A percentile compares a stretch with the other conserved stretches of the same genome.
Evolutionary conservation across 2,329 filamentous ascomycete species (phyloP).

Genomic region (Botrytis deweyae): DNA sequence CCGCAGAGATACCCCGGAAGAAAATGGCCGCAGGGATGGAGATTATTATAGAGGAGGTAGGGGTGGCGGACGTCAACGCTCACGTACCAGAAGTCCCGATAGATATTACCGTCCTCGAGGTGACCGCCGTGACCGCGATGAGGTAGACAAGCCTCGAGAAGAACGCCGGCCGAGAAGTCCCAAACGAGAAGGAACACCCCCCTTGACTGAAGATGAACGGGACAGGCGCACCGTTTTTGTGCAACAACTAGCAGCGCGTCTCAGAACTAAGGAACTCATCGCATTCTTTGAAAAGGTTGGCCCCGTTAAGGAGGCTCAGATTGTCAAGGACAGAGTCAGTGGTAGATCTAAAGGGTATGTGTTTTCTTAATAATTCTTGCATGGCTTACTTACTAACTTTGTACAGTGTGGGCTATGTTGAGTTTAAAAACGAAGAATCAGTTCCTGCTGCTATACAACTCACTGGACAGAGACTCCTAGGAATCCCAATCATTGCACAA

Average conservation of each 20-base stretch:
- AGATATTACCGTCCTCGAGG: slow-evolving; percentile 53
- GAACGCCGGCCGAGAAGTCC: slow-evolving; percentile 46
- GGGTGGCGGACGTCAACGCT: slow-evolving; percentile 57
- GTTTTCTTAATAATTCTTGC: slow-evolving; percentile 1
- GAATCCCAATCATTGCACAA: slow-evolving; percentile 97
- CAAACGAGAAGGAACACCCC: slow-evolving; percentile 58
- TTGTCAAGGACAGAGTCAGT: slow-evolving; percentile 96
- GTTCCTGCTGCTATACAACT: slow-evolving; percentile 92
- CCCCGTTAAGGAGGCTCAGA: slow-evolving; percentile 93
- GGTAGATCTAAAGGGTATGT: slow-evolving; percentile 94
- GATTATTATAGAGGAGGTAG: slow-evolving; percentile 65
- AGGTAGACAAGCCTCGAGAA: slow-evolving; percentile 47
- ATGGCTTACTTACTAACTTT: slow-evolving; percentile 41
- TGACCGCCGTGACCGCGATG: slow-evolving; percentile 53
- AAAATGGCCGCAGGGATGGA: slow-evolving; percentile 51
- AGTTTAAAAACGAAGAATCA: slow-evolving; percentile 95
- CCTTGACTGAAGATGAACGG: slow-evolving; percentile 90
- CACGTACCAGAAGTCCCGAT: slow-evolving; percentile 70
- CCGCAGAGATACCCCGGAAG: slow-evolving; percentile 57
- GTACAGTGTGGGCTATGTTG: slow-evolving; percentile 92
- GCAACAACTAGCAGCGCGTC: slow-evolving; percentile 91
- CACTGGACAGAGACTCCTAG: slow-evolving; percentile 97
- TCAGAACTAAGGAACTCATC: slow-evolving; percentile 89
- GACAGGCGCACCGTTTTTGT: slow-evolving; percentile 97
- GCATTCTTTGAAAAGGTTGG: slow-evolving; percentile 95